phyloP scores from a whole-genome alignment of 192 early-diverging fungal genomes.

The Backusella westeae region DNA sequence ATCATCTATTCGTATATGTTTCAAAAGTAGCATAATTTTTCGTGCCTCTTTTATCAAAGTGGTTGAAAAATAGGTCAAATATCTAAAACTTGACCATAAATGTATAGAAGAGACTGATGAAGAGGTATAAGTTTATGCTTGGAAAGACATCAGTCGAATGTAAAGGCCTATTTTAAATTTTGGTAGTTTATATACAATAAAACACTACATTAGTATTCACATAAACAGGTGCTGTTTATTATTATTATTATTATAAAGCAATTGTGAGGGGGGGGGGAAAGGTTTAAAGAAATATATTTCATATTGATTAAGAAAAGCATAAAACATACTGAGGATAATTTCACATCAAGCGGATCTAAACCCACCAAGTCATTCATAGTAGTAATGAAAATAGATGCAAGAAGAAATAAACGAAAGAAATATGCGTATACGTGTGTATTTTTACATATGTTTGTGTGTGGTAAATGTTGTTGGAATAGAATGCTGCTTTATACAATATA shows the following conservation, averaged over 20 bases:
- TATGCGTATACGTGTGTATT: neutral
- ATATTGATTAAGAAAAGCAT: neutral
- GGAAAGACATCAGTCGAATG: neutral
- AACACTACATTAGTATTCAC: neutral
- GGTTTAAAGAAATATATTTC: neutral
- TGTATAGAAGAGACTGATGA: neutral
- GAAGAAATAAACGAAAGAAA: neutral
- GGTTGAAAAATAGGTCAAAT: neutral
- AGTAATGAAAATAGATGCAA: neutral
- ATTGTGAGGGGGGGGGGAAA: too few species aligned
- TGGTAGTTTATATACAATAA: neutral
- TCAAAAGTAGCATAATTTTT: neutral
- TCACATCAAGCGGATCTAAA: neutral
- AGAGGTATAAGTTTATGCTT: neutral
- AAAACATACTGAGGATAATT: neutral
- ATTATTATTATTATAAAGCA: neutral
- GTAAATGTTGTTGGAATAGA: neutral
- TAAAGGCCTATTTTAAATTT: too few species aligned
- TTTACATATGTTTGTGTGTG: neutral
- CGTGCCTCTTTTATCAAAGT: neutral
- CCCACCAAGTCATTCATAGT: neutral
- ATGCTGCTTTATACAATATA: conserved; percentile 2
- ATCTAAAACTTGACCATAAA: neutral
- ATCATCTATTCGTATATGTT: neutral
- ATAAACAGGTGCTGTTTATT: neutral